Conservation (phyloP, 495 filamentous ascomycete species). For the Neurospora sp. region DNA sequence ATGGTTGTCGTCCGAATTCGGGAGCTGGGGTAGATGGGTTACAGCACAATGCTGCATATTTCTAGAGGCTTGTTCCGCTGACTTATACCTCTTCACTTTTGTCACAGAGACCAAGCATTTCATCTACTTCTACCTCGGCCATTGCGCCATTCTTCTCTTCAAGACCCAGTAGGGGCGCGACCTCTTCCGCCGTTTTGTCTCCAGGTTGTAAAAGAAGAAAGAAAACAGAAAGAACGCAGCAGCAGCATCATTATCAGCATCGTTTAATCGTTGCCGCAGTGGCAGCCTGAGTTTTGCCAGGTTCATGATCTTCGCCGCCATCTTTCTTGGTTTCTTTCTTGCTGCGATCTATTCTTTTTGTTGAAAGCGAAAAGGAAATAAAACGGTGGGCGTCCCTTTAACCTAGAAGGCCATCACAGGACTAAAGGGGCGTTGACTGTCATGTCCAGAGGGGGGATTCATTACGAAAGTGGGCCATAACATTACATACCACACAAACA, state of each 20-base stretch:
- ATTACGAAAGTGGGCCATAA: background rate
- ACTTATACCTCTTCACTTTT: background rate
- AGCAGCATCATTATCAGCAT: background rate
- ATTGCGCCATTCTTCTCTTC: constrained; percentile 97
- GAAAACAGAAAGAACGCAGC: background rate
- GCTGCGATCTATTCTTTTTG: background rate
- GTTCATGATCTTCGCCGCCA: background rate
- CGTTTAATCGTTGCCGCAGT: background rate
- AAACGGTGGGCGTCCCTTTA: background rate
- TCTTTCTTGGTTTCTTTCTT: no score
- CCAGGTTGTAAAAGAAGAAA: constrained; percentile 8
- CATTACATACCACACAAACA: background rate
- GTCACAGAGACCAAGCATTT: constrained; percentile 92
- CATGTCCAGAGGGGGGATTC: background rate
- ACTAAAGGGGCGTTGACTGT: background rate
- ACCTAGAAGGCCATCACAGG: background rate
- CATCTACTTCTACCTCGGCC: constrained; percentile 99
- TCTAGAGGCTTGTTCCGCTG: background rate
- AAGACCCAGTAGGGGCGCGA: constrained; percentile 73
- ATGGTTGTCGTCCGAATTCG: background rate
- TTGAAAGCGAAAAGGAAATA: background rate
- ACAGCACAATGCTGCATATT: background rate
- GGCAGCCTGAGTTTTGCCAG: background rate
- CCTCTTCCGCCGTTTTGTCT: constrained; percentile 19
- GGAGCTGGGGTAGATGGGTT: background rate